A percentile compares a stretch with the other conserved stretches of the same genome.
Evolutionary conservation across 2,329 filamentous ascomycete species (phyloP).

Genomic region (Exophiala xenobiotica): DNA sequence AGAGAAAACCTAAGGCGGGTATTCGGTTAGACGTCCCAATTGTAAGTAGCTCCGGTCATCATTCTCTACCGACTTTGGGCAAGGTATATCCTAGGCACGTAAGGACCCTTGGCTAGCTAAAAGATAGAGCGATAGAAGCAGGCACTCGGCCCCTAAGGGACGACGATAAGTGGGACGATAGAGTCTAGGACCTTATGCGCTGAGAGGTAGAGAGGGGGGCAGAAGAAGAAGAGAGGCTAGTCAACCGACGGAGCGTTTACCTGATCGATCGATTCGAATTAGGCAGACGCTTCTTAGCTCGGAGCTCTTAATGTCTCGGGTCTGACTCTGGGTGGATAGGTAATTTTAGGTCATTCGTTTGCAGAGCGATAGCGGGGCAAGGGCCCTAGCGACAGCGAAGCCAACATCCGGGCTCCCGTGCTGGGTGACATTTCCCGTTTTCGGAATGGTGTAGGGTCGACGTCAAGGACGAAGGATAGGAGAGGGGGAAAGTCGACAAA

Average conservation of each 20-base stretch:
- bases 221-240: not conserved
- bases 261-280: too few species aligned
- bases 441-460: not conserved
- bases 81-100: not conserved
- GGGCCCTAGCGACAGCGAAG: not conserved
- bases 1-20: too few species aligned
- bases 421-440: not conserved
- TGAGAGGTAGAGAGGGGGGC: not conserved
- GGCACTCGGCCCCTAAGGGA: not conserved
- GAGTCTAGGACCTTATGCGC: too few species aligned
- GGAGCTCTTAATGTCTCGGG: not conserved
- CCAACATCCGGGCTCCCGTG: not conserved
- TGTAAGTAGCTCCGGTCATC: too few species aligned
- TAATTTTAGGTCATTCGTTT: not conserved
- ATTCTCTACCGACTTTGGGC: not conserved
- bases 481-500: slow-evolving; percentile 1
- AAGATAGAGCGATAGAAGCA: not conserved
- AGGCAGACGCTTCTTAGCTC: not conserved
- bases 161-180: too few species aligned
- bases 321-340: too few species aligned
- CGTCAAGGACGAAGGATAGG: not conserved
- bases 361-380: not conserved
- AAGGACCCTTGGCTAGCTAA: slow-evolving; percentile 1
- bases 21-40: too few species aligned
- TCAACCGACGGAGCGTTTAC: not conserved